These are phyloP conservation scores for Didymella arachidicola DNA, from an alignment of 2,329 filamentous ascomycete genomes.

Conservation along the genomic window DNA sequence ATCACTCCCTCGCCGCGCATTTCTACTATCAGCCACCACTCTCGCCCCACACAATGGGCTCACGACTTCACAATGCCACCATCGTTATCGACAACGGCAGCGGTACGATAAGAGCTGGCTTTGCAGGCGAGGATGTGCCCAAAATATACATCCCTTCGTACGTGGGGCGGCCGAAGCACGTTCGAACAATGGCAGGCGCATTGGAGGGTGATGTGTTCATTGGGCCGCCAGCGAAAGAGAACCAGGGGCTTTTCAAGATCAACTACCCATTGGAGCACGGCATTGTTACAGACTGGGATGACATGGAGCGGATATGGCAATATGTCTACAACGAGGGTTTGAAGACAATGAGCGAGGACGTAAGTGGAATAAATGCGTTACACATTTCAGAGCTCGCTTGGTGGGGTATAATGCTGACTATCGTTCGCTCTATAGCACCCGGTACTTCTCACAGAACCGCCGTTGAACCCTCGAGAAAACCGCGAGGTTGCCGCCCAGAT, in stretches of 20 bases:
- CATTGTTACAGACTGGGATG: conserved; percentile 99
- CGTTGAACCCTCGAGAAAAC: conserved; percentile 93
- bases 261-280: conserved; percentile 95
- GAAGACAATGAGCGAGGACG: conserved; percentile 97
- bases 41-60: conserved; percentile 60
- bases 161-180: conserved; percentile 94
- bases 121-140: conserved; percentile 92
- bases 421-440: conserved; percentile 70
- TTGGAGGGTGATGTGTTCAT: conserved; percentile 98
- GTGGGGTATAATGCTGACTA: conserved; percentile 23
- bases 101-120: conserved; percentile 95
- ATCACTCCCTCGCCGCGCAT: not conserved
- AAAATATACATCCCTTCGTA: conserved; percentile 98
- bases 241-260: conserved; percentile 93
- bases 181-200: conserved; percentile 92
- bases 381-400: conserved; percentile 12
- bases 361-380: conserved; percentile 51
- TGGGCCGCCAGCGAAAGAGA: conserved; percentile 86
- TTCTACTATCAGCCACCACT: not conserved
- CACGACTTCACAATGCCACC: conserved; percentile 90
- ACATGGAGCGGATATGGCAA: conserved; percentile 99
- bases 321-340: conserved; percentile 96
- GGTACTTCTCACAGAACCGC: conserved; percentile 93
- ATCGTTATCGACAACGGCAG: conserved; percentile 99
- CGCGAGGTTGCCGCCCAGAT: conserved; percentile 97